Base-by-base conservation (phyloP, 768 basidiomycete genomes). In the Leccinum truebloodii region DNA sequence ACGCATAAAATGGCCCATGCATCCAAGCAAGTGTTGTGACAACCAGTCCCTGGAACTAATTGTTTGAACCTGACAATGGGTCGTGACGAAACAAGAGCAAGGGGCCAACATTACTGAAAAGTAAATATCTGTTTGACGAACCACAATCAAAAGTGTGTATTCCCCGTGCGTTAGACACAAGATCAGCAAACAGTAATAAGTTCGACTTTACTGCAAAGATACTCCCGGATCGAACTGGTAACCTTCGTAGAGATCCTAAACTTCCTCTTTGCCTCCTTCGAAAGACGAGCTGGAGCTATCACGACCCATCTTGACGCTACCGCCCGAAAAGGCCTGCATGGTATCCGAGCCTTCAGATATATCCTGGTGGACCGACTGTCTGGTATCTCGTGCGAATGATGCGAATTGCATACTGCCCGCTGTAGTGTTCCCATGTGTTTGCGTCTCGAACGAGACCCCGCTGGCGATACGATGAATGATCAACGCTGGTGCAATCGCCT, bases 381-480 rank as follows among this genome's bases (percentile, higher is more conserved):
- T 3, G n/a, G 50, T 41, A 6, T 24, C 48, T 4, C 57, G 60
- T 9, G 12, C 44, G 1, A 52, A 30, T 14, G 49, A 41, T 2
- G 69, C 59, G n/a, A 71, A 69, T 0, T 51, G 62, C 7, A 69
- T 20, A 20, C 50, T 65, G 26, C 41, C 53, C 24, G 49, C 30
- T 14, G 30, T 16, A 1, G 14, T 14, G 1, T 32, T 55, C 8
- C 56, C 62, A 24, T 37, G 24, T 3, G 53, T 55, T 20, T 64
- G 61, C 30, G 67, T 71, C 55, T 66, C 60, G 26, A 69, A 61
- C 18, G 69, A 60, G 37, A 69, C 55, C 8, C 68, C 69, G 10
- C 44, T 50, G 0, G 57, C 69, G 49, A 69, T 69, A 4, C 69
- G 67, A 44, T 69, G 59, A 2, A 69, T 60, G 41, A 69, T 69